These are phyloP conservation scores for Globomyces sp. DNA, from an alignment of 371 early-diverging fungal genomes.

Conservation along the genomic window DNA sequence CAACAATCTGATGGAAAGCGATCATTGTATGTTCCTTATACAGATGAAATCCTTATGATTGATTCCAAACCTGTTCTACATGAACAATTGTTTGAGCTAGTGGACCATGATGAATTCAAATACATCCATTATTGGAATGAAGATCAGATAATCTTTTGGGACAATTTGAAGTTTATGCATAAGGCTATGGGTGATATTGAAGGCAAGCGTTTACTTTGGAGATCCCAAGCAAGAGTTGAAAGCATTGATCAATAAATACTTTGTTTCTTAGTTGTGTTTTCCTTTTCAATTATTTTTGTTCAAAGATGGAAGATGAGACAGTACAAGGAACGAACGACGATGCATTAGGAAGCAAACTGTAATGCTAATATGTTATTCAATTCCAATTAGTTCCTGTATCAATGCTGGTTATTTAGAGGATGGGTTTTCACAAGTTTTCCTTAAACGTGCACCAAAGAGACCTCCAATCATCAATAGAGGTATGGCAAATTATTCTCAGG, in stretches of 20 bases:
- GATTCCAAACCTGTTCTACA: background rate
- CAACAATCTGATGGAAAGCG: background rate
- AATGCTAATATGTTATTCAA: constrained; percentile 23
- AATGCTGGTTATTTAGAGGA: constrained; percentile 77
- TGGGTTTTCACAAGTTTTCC: constrained; percentile 74
- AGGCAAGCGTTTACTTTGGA: constrained; percentile 4
- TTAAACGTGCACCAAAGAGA: constrained; percentile 36
- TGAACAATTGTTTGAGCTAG: background rate
- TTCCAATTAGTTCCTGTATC: constrained; percentile 72
- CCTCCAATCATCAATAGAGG: constrained; percentile 93
- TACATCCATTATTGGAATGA: background rate
- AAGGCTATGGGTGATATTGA: constrained; percentile 1
- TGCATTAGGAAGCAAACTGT: constrained; percentile 77
- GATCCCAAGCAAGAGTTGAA: background rate
- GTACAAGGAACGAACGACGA: constrained; percentile 85
- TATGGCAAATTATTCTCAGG: no score
- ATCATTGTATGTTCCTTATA: background rate
- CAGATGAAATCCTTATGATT: background rate
- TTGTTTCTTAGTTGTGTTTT: no score
- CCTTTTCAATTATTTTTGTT: no score
- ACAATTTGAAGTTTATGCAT: background rate
- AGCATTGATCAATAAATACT: no score
- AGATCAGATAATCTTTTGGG: background rate
- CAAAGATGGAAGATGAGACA: constrained; percentile 49
- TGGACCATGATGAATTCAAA: background rate